Conservation (phyloP, 352 stramenopile genomes). For the Peronosclerospora sorghi region DNA sequence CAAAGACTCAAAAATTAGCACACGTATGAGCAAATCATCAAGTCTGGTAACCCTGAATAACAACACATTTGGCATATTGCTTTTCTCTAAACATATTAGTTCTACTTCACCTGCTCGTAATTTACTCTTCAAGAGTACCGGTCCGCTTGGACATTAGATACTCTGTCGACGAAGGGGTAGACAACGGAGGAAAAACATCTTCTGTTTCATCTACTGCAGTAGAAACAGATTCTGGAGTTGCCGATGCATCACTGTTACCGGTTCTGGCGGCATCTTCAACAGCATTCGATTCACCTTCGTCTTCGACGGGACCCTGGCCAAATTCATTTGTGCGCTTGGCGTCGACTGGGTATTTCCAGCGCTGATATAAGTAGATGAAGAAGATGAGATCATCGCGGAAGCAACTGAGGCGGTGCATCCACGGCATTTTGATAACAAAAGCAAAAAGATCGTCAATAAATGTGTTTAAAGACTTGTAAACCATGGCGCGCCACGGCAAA, state of each 20-base stretch:
- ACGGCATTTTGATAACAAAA: slow-evolving; percentile 89
- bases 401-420: slow-evolving; percentile 95
- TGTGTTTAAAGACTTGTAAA: slow-evolving; percentile 96
- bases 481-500: slow-evolving; percentile 94
- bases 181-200: slow-evolving; percentile 10
- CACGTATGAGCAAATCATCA: no score
- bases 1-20: no score
- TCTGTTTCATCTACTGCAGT: slow-evolving; percentile 17
- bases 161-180: slow-evolving; percentile 29
- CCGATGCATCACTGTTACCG: slow-evolving; percentile 2
- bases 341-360: slow-evolving; percentile 94
- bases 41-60: no score
- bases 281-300: slow-evolving; percentile 19
- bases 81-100: no score
- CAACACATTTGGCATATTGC: no score
- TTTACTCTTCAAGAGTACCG: slow-evolving; percentile 25
- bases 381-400: slow-evolving; percentile 99
- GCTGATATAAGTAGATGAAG: slow-evolving; percentile 98
- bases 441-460: slow-evolving; percentile 91
- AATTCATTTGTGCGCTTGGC: slow-evolving; percentile 89
- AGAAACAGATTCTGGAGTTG: slow-evolving; percentile 9
- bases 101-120: no score
- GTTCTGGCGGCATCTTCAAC: slow-evolving; percentile 14
- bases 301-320: slow-evolving; percentile 72
- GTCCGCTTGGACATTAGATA: slow-evolving; percentile 42